Conservation (phyloP, 345 rosid genomes). For the Hypericum perforatum region DNA sequence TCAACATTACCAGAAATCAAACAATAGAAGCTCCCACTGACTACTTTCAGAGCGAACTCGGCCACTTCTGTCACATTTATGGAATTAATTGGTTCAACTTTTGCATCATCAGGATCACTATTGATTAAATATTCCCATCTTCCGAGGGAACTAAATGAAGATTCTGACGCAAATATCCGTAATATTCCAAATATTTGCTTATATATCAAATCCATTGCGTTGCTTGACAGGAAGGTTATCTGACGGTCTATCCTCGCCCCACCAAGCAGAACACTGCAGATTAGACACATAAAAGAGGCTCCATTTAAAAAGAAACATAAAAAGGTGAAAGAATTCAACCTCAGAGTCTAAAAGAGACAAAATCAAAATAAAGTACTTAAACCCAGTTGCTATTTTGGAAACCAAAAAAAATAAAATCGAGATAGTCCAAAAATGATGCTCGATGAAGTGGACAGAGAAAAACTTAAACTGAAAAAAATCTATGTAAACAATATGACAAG, state of each 20-base stretch:
- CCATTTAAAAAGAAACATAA: slow-evolving; percentile 6
- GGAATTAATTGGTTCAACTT: slow-evolving; percentile 21
- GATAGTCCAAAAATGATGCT: too few relatives aligned
- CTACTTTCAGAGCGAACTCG: slow-evolving; percentile 53
- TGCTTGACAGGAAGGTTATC: slow-evolving; percentile 47
- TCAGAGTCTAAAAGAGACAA: neutral
- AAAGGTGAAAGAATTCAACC: neutral
- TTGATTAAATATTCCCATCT: slow-evolving; percentile 37
- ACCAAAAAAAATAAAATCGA: too few relatives aligned
- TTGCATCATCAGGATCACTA: slow-evolving; percentile 20
- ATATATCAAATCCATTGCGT: slow-evolving; percentile 38
- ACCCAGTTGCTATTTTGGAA: neutral
- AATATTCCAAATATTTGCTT: slow-evolving; percentile 42
- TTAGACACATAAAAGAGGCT: slow-evolving; percentile 12
- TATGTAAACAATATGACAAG: too few relatives aligned
- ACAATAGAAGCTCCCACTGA: slow-evolving; percentile 54
- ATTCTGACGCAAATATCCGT: slow-evolving; percentile 40
- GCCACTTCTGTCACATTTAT: slow-evolving; percentile 30
- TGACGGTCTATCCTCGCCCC: slow-evolving; percentile 43
- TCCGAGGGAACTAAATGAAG: slow-evolving; percentile 51
- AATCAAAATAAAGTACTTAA: neutral
- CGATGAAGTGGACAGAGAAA: too few relatives aligned
- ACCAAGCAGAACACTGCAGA: slow-evolving; percentile 73
- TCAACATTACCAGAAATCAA: slow-evolving; percentile 46
- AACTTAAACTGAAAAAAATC: too few relatives aligned